Evolutionary conservation across 306 rosid species (phyloP).

Genomic region (Notholithocarpus densiflorus): DNA sequence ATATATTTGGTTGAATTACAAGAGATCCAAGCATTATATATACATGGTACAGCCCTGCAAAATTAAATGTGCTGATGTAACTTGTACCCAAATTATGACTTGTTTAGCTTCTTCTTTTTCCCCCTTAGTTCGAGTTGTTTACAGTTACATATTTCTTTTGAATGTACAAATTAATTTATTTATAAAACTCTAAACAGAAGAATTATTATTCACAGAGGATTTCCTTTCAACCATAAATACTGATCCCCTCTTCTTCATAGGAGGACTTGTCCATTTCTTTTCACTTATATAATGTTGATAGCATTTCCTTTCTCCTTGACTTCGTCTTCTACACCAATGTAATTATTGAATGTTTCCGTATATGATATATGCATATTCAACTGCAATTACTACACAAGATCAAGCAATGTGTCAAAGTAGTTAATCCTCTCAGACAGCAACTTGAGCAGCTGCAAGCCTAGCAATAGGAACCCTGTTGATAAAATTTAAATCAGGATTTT

Average conservation of each 20-base stretch:
- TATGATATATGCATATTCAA: background rate
- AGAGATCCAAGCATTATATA: background rate
- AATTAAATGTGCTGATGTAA: background rate
- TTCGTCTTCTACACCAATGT: background rate
- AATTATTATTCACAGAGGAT: background rate
- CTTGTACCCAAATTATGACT: background rate
- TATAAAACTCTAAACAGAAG: background rate
- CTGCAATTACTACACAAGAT: slow-evolving; percentile 3
- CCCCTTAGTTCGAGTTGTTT: background rate
- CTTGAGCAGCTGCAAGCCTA: slow-evolving; percentile 97
- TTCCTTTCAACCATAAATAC: background rate
- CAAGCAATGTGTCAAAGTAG: background rate
- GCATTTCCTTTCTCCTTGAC: background rate
- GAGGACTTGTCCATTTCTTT: background rate
- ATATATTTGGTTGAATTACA: background rate
- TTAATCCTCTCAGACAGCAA: slow-evolving; percentile 38
- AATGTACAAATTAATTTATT: background rate
- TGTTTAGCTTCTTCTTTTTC: background rate
- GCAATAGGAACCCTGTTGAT: slow-evolving; percentile 89
- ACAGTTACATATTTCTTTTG: background rate
- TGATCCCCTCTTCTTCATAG: background rate
- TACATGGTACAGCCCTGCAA: background rate
- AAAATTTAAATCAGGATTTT: slow-evolving; percentile 1
- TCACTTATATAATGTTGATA: background rate
- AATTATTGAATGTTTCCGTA: background rate